phyloP scores from a whole-genome alignment of 73 alveolate species.

The Paramecium octaurelia region DNA sequence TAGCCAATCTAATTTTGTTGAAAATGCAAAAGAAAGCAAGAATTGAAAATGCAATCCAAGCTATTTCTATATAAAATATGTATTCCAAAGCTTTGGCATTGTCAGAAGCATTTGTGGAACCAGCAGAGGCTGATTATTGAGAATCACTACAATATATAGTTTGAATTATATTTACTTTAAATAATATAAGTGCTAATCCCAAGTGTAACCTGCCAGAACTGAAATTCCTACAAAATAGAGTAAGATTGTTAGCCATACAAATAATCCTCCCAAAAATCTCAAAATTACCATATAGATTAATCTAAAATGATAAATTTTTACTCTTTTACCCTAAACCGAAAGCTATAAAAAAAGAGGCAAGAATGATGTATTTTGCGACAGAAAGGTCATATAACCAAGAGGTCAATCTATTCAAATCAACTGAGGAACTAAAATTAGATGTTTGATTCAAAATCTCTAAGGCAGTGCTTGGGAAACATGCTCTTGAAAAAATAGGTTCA shows the following conservation, averaged over 20 bases:
- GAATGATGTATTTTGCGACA: neutral
- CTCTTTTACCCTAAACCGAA: conserved; percentile 21
- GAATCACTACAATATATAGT: neutral
- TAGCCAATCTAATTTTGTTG: conserved; percentile 83
- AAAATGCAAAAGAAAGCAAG: conserved; percentile 77
- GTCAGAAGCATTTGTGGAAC: neutral
- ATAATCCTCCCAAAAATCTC: conserved; percentile 48
- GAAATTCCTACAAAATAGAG: conserved; percentile 29
- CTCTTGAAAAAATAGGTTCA: neutral
- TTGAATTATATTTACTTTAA: neutral
- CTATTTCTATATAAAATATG: neutral
- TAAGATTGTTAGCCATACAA: conserved; percentile 45
- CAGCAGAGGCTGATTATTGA: neutral
- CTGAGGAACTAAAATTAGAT: neutral
- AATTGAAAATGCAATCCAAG: conserved; percentile 57
- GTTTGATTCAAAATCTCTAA: neutral
- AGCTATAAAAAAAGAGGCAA: conserved; percentile 31
- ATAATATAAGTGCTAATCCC: neutral
- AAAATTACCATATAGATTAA: conserved; percentile 45
- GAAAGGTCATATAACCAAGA: conserved; percentile 19
- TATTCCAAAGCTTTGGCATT: conserved; percentile 6
- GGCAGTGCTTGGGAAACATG: conserved; percentile 8
- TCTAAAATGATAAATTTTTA: neutral
- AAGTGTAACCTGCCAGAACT: conserved; percentile 39
- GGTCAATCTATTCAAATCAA: conserved; percentile 1